These are phyloP conservation scores for Podaxis sp. DNA, from an alignment of 768 basidiomycete genomes.

Conservation along the genomic window DNA sequence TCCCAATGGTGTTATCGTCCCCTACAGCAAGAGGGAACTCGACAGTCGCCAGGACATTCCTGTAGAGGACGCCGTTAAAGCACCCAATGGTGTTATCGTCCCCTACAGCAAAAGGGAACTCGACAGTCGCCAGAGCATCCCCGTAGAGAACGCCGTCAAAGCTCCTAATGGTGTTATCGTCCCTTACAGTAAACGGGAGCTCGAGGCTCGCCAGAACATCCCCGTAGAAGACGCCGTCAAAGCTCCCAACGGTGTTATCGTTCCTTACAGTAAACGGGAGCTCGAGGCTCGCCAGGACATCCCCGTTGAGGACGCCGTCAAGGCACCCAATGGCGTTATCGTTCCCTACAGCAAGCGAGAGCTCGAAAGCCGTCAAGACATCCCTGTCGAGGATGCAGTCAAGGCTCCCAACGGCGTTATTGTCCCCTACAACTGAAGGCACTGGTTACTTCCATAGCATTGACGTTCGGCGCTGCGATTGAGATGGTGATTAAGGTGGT, in stretches of 20 bases:
- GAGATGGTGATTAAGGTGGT: not conserved
- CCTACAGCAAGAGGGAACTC: constrained; percentile 21
- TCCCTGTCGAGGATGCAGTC: constrained; percentile 28
- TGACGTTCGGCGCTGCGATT: not conserved
- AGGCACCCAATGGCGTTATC: constrained; percentile 32
- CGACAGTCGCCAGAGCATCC: constrained; percentile 15
- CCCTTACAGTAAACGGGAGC: constrained; percentile 38
- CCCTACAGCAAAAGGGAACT: constrained; percentile 22
- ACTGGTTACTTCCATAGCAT: not conserved
- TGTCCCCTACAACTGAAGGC: constrained; percentile 22
- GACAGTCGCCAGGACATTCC: constrained; percentile 28
- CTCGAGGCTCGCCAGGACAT: constrained; percentile 14
- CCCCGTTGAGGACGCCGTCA: constrained; percentile 25
- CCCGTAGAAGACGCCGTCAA: constrained; percentile 27
- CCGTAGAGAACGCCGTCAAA: constrained; percentile 25
- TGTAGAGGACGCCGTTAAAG: constrained; percentile 25
- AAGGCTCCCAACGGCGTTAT: constrained; percentile 29
- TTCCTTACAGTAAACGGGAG: constrained; percentile 22
- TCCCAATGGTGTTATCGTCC: constrained; percentile 26
- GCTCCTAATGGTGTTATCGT: constrained; percentile 33
- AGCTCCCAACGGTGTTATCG: constrained; percentile 28
- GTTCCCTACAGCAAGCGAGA: constrained; percentile 39
- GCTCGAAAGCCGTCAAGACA: constrained; percentile 21
- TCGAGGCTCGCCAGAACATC: constrained; percentile 20
- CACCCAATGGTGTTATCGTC: constrained; percentile 28